Base-by-base conservation (phyloP, 495 filamentous ascomycete species). In the Lasiosphaeris hirsuta region DNA sequence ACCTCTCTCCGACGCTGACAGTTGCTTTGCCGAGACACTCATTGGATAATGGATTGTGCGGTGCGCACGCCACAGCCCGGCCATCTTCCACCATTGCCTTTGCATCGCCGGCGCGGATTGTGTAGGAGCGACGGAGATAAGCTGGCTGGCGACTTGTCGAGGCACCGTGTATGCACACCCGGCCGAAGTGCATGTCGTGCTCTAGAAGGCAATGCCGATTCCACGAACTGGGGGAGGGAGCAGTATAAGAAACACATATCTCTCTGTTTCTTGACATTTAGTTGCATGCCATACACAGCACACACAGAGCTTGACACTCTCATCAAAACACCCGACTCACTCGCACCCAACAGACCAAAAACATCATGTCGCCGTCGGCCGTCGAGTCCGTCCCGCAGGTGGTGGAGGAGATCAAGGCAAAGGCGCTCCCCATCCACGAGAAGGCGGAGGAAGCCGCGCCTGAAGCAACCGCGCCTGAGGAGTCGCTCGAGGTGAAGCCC, bases 341-440 rank as follows among this genome's bases (percentile, higher is more conserved):
- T n/a, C 14, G 1, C 48, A 8, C 4, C 41, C 41, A 2, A 18
- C 17, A 4, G 7, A 18, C 18, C n/a, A 40, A 30, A 41, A 19
- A 15, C 56, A 63, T n/a, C 19, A 68, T 70, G 68, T 60, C 68
- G 38, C 68, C 68, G n/a, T 66, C 65, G 23, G 68, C 66, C 17
- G 62, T 69, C 34, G 68, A 70, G 43, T 30, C 59, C 36, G 57
- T 51, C 42, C 62, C 59, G 35, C 60, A 63, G 55, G 51, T 48
- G 38, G 60, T 62, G 17, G 58, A 59, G 15, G 64, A 67, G 41
- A 65, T 67, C 46, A 66, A 63, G 50, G 30, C 38, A 18, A 69
- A 69, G 64, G 56, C 51, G n/a, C 51, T 69, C 10, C 64, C 67
- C 10, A 19, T 62, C 19, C 48, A 60, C 17, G 41, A 58, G 13